Evolutionary conservation across 225 moss, liverwort and hornwort species (phyloP).

Genomic region (Antitrichia curtipendula): DNA sequence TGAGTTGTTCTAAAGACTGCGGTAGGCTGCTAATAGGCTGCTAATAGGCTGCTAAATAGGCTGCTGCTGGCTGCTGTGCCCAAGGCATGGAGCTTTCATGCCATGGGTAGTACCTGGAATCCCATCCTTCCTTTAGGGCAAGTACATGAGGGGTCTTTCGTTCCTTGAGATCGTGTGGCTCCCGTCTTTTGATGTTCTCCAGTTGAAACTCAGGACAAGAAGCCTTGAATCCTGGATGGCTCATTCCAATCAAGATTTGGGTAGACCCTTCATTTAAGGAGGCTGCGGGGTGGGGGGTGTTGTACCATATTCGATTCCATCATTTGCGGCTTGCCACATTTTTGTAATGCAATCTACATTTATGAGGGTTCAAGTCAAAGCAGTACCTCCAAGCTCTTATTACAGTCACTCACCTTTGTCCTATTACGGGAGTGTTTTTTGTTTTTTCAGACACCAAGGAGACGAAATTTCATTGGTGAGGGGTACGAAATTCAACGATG

Average conservation of each 20-base stretch:
- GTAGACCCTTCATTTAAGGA: neutral
- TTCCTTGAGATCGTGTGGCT: neutral
- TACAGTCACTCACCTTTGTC: neutral
- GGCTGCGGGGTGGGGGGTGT: neutral
- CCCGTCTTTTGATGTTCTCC: neutral
- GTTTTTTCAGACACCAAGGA: too few species aligned
- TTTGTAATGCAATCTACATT: neutral
- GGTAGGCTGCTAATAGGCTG: too few species aligned
- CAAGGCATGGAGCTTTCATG: neutral
- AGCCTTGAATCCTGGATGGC: neutral
- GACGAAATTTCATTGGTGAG: too few species aligned
- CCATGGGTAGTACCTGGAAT: neutral
- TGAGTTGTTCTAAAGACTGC: neutral
- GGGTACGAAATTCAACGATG: too few species aligned
- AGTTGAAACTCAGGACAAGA: neutral
- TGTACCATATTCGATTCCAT: neutral
- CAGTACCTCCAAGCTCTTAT: too few species aligned
- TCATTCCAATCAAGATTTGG: neutral
- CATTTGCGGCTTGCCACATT: neutral
- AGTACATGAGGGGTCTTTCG: neutral
- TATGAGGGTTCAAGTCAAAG: neutral
- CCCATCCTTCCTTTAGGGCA: neutral
- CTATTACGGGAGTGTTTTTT: too few species aligned
- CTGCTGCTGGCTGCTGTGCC: neutral
- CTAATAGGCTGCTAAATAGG: too few species aligned